Evolutionary conservation across 768 basidiomycete genomes (phyloP), one percentile per base, ranked within the genome.

Genomic region (Hortiboletus campestris): DNA sequence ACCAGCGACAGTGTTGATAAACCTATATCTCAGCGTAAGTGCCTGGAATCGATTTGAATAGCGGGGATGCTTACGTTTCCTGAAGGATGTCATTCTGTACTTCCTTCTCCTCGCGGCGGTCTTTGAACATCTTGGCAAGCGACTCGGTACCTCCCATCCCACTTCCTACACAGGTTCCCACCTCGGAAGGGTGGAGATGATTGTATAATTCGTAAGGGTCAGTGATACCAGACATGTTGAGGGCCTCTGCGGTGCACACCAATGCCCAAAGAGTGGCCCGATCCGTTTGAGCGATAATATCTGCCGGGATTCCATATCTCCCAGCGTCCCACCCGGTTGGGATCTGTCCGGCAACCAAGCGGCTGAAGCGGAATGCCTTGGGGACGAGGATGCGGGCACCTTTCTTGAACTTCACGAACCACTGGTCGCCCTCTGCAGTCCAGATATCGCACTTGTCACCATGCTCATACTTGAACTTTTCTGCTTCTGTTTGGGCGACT

Each of bases 181-280:
- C 89, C 66, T 98, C 94, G 3, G 94, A 92, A 2, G 97, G 96
- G 72, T 99, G 97, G 65, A 99, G 82, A 68, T 96, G 82, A 74
- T 98, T 86, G 80, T 98, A 99, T 2, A 99, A 78, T 72, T 98
- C 97, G 68, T 98, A 99, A 7, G 97, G 94, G 69, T 99, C 97
- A 22, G 92, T 96, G 73, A 99, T 88, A 63, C 97, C 96, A 17
- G 97, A 96, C 80, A 88, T 89, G 69, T 94, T 93, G 65, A 99
- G 85, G 20, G 96, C 95, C 72, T 99, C 97, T 14, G 95, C 91
- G 4, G 94, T 91, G 72, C 85, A 90, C 35, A 93, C 93, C 49
- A 99, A 79, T 13, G 97, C 91, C 97, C 97, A 98, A 11, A 98
- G 83, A 2, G 93, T 88, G 16, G 88, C 83, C 57, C 96, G 88